These are phyloP conservation scores for Rhytidiadelphus loreus DNA, from an alignment of 225 moss, liverwort and hornwort genomes.

Conservation along the genomic window DNA sequence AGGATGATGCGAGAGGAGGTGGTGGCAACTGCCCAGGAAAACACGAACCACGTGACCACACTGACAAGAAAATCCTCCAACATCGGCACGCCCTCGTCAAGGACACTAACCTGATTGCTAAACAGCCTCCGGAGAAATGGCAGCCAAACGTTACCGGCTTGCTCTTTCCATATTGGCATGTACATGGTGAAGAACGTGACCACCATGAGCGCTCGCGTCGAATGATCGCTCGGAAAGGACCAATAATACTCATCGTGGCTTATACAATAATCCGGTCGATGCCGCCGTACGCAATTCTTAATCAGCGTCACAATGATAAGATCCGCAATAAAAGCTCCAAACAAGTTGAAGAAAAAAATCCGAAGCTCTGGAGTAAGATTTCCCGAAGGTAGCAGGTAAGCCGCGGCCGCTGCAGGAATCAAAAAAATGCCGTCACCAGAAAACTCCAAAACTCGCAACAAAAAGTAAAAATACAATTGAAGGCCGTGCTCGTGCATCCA, in stretches of 20 bases:
- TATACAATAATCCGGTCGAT: conserved; percentile 33
- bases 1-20: conserved; percentile 53
- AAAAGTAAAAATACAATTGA: conserved; percentile 8
- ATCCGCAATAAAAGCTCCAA: conserved; percentile 57
- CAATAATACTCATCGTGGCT: conserved; percentile 33
- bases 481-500: conserved; percentile 45
- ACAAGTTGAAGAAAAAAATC: conserved; percentile 66
- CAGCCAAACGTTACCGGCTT: conserved; percentile 15
- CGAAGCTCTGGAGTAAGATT: conserved; percentile 36
- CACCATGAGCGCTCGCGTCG: conserved; percentile 62
- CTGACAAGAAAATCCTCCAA: conserved; percentile 27
- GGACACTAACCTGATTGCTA: conserved; percentile 1
- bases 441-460: conserved; percentile 46
- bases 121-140: conserved; percentile 2
- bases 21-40: conserved; percentile 59
- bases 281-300: conserved; percentile 37
- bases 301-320: conserved; percentile 40
- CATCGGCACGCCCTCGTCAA: conserved; percentile 18
- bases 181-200: conserved; percentile 72
- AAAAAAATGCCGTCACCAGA: conserved; percentile 60
- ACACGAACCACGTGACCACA: conserved; percentile 19
- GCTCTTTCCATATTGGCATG: conserved; percentile 47
- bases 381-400: conserved; percentile 50
- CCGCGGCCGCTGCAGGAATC: conserved; percentile 51
- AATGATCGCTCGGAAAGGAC: conserved; percentile 64